A percentile compares a stretch with the other conserved stretches of the same genome.
phyloP scores from a whole-genome alignment of 2,329 filamentous ascomycete genomes.

The Fusarium sp. region DNA sequence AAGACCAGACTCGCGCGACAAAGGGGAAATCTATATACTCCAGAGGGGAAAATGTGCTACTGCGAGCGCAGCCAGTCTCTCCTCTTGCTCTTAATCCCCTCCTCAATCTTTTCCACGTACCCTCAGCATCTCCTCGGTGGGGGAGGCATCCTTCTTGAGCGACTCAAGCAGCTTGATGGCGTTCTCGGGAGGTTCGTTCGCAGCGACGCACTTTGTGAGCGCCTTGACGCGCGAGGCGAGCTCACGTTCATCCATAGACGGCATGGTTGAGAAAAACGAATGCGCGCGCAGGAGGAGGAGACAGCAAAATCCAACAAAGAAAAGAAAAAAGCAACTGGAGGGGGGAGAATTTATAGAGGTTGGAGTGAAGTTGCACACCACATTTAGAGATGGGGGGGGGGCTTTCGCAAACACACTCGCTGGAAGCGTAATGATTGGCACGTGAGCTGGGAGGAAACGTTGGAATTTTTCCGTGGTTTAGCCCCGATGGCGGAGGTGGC shows the following conservation, averaged over 20 bases:
- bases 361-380: conserved; percentile 25
- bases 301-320: not conserved
- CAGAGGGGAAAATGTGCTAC: too few relatives aligned
- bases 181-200: conserved; percentile 75
- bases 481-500: conserved; percentile 7
- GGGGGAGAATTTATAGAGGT: conserved; percentile 1
- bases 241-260: conserved; percentile 78
- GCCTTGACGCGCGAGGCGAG: conserved; percentile 79
- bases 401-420: conserved; percentile 17
- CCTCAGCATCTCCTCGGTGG: conserved; percentile 88
- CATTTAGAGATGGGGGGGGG: conserved; percentile 10
- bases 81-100: not conserved
- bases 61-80: not conserved
- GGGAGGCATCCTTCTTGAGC: conserved; percentile 79
- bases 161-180: conserved; percentile 78
- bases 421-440: conserved; percentile 25
- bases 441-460: conserved; percentile 20
- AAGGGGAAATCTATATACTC: not conserved
- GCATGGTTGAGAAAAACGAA: conserved; percentile 18
- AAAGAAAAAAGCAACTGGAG: conserved; percentile 1
- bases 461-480: conserved; percentile 27
- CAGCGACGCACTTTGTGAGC: conserved; percentile 77
- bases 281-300: not conserved
- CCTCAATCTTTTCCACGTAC: conserved; percentile 55
- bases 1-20: not conserved